Base-by-base conservation (phyloP, 768 basidiomycete genomes). In the Mycena haematopus region DNA sequence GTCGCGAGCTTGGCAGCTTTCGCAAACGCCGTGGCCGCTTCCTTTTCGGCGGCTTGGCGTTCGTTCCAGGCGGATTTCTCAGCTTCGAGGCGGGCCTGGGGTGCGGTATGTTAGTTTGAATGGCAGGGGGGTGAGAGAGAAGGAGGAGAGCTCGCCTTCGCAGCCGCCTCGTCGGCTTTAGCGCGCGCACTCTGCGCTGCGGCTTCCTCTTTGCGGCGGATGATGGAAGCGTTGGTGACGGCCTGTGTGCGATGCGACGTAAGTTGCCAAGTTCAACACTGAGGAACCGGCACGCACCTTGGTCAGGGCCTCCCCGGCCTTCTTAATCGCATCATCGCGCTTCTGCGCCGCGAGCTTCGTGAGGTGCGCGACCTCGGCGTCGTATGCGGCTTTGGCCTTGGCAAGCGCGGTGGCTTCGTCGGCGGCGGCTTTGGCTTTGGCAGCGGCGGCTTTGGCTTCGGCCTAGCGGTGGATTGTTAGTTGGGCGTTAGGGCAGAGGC, bases 271-370 rank as follows among this genome's bases (percentile, higher is more conserved):
- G 17, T 1, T n/a, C 3, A 53, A 10, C 22, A 1, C 2, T 2
- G 17, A 21, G 19, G 36, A 15, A n/a, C 11, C 13, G 13, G 14
- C 3, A 55, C 59, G 1, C 33, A 62, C 60, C 60, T 62, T 62
- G 40, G 29, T 56, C 31, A 62, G 29, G 21, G 56, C 54, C 29
- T 50, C 61, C 33, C 56, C 62, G 3, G 62, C 62, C 21, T 54
- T 19, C 56, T 58, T 49, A 22, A 63, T 63, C 45, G 56, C 62
- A 19, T 58, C 52, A 56, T 63, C 62, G n/a, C 62, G 35, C 56
- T 63, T 63, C 52, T 58, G 62, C 45, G 56, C 56, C 1, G 62
- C 62, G 21, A 63, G 33, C 52, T 63, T 63, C 19, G 62, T 63
- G 13, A 63, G 52, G 9, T 45, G 50, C 35, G 45, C 52, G 10